Base-by-base conservation (phyloP, 2,329 filamentous ascomycete genomes). In the Fusarium tjaetaba region DNA sequence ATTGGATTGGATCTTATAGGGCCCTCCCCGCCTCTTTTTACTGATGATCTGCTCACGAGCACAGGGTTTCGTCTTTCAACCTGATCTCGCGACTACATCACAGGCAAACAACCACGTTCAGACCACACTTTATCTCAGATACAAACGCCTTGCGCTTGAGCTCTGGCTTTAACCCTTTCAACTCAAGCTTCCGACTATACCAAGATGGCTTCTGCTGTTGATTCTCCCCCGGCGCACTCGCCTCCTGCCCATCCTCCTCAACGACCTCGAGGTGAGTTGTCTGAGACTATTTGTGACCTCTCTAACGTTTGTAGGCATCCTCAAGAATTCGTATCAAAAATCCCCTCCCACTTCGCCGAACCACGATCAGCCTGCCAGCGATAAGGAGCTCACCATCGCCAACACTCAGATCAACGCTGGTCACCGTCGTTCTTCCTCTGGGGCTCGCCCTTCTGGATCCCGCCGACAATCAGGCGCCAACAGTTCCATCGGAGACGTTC, bases 321-420 rank as follows among this genome's bases (percentile, higher is more conserved):
- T 98, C 77, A 98, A 98, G 85, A 97, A 97, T 86, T 92, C 93
- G 55, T 94, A 88, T 70, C 91, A 89, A 77, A 86, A 88, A 67
- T 89, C 90, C 36, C 88, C 90, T 14, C 80, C 79, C 86, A 88
- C 81, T 70, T 87, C 83, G 76, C 89, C 81, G 76, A 88, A 58
- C 43, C 80, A 81, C 58, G 81, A 82, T 62, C 79, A 78, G 78
- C 78, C 86, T 65, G 79, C 84, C 76, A 90, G 90, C 8, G 92
- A 95, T 75, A 96, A 97, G 84, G 96, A 98, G 80, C 87, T 98
- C 77, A 97, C 95, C 7, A 90, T 98, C 68, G 92, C 95, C 82
- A 99, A 99, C 84, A 99, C 96, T 2, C 90, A 98, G 71, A 91
- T 94, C 81, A 99, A 99, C 86, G 95, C 96, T 51, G 96, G 96